Conservation (phyloP, 176 grass and related monocot species). For the Carex myosuroides region DNA sequence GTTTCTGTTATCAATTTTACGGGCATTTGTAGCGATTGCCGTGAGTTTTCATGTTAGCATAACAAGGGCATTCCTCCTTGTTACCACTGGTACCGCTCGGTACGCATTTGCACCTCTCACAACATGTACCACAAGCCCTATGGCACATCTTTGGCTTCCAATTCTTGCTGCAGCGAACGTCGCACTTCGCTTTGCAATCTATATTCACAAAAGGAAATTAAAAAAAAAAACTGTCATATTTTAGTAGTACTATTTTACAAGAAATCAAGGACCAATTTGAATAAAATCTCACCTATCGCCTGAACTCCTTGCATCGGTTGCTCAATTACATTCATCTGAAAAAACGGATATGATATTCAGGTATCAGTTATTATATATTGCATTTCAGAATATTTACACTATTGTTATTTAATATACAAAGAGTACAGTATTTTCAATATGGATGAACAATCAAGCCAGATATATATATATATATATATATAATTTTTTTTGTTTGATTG, state of each 20-base stretch:
- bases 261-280: neutral
- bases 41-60: conserved; percentile 67
- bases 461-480: neutral
- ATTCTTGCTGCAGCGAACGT: conserved; percentile 57
- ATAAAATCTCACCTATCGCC: conserved; percentile 19
- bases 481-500: too few species aligned
- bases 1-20: conserved; percentile 4
- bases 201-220: neutral
- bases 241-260: neutral
- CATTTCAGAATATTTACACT: too few species aligned
- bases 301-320: conserved; percentile 20
- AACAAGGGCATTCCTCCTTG: conserved; percentile 72
- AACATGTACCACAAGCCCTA: conserved; percentile 63
- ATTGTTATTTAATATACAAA: too few species aligned
- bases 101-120: conserved; percentile 59
- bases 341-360: neutral
- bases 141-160: conserved; percentile 52
- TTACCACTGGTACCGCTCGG: conserved; percentile 71
- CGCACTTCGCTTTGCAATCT: conserved; percentile 48
- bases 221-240: neutral
- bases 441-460: neutral
- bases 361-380: too few species aligned
- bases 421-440: neutral
- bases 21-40: conserved; percentile 56
- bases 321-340: conserved; percentile 29